Evolutionary conservation across 1,284 basidiomycete genomes (phyloP), one percentile per base, ranked within the genome.

Genomic region (Ustilago hordei): DNA sequence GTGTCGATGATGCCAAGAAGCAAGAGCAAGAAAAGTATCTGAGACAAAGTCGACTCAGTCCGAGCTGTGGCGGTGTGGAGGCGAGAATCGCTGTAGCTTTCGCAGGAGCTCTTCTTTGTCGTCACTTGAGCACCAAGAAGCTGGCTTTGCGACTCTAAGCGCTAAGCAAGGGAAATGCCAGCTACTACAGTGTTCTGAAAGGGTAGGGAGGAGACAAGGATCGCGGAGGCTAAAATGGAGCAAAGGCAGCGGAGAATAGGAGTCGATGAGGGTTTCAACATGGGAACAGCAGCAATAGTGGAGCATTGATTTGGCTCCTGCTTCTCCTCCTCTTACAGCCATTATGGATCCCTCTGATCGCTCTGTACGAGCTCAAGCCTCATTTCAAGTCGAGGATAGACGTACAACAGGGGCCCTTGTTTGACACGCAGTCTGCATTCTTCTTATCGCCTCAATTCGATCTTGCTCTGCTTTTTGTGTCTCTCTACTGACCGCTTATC

Each of bases 231-330:
- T 35, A n/a, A 19, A 41, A 5, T 17, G 5, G 7, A 57, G 39
- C 23, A 28, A n/a, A 39, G 32, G 19, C 55, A 41, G 47, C 58
- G 55, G 60, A 60, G 63, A 62, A 71, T 71, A 71, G 69, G 69
- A 71, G 69, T 56, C 45, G 31, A 45, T 58, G 56, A 13, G 28
- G 38, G 47, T 48, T 48, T 48, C 28, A 31, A 48, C 47, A 48
- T 48, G 7, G 47, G 47, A 48, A 48, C 23, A 28, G 23, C 23
- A 28, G 23, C 23, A 28, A 28, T 28, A 17, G 15, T 15, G 15
- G 43, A 7, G 19, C n/a, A n/a, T 15, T 19, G 43, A 45, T n/a
- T 12, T 28, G 48, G 28, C 48, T 50, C 15, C 28, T 50, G 31
- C 28, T 31, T 45, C 43, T 6, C n/a, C 4, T 43, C 39, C 2